Evolutionary conservation across 1,284 basidiomycete genomes (phyloP).

Genomic region (Ustilago loliicola): DNA sequence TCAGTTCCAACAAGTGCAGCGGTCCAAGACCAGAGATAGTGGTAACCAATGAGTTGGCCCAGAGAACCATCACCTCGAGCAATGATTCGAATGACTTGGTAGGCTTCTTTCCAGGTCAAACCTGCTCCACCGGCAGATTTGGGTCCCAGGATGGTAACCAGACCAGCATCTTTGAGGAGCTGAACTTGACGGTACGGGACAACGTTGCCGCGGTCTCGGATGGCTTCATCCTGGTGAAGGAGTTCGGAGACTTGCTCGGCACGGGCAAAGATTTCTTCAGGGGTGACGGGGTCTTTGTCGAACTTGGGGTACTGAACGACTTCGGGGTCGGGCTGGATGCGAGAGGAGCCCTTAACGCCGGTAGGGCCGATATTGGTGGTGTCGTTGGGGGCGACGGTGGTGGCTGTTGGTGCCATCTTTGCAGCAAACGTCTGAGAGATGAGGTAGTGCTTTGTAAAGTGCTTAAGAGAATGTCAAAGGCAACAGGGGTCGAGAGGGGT

Average conservation of each 20-base stretch:
- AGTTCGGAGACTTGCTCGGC: conserved; percentile 66
- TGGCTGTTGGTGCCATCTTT: conserved; percentile 56
- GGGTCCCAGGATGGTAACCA: conserved; percentile 66
- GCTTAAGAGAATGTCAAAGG: neutral
- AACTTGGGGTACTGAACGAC: conserved; percentile 62
- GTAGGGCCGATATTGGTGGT: conserved; percentile 20
- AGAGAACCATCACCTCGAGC: conserved; percentile 67
- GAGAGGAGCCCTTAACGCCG: conserved; percentile 38
- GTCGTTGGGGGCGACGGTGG: conserved; percentile 39
- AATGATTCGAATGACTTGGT: conserved; percentile 62
- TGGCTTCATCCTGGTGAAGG: conserved; percentile 64
- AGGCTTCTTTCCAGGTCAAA: conserved; percentile 61
- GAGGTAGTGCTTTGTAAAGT: neutral
- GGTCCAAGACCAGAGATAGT: conserved; percentile 65
- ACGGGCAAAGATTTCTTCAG: conserved; percentile 59
- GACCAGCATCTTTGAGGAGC: conserved; percentile 67
- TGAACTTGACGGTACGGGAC: conserved; percentile 68
- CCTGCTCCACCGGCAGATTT: conserved; percentile 63
- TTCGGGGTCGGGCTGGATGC: conserved; percentile 64
- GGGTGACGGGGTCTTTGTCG: conserved; percentile 50
- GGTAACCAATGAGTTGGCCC: conserved; percentile 62
- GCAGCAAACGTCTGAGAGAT: neutral
- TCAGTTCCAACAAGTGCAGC: conserved; percentile 64
- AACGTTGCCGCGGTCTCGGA: conserved; percentile 67
- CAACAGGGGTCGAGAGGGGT: neutral